Conservation (phyloP, 2,329 filamentous ascomycete species). For the Colletotrichum lini region DNA sequence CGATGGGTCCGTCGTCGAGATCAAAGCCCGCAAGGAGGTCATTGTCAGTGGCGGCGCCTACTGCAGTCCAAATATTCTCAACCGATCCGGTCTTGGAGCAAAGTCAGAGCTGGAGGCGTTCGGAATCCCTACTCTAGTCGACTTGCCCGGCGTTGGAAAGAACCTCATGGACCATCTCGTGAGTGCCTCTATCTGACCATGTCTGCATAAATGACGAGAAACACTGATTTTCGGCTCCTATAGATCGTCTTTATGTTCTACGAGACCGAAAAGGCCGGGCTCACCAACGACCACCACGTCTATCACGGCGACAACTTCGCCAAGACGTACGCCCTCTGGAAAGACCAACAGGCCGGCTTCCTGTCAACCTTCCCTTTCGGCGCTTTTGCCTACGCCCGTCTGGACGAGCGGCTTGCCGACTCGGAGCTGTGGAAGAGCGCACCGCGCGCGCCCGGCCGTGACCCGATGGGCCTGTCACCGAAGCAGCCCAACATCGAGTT, state of each 20-base stretch:
- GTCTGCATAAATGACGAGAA: neutral
- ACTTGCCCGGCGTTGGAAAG: slow-evolving; percentile 64
- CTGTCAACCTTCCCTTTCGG: slow-evolving; percentile 75
- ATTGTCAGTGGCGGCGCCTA: slow-evolving; percentile 64
- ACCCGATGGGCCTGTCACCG: slow-evolving; percentile 73
- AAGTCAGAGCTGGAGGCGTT: slow-evolving; percentile 57
- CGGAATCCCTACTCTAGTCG: slow-evolving; percentile 57
- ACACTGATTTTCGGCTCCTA: neutral
- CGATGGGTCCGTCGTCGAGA: slow-evolving; percentile 52
- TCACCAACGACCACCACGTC: slow-evolving; percentile 68
- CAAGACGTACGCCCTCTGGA: slow-evolving; percentile 68
- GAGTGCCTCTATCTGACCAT: slow-evolving; percentile 36
- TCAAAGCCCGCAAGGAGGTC: slow-evolving; percentile 56
- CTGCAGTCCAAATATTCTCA: slow-evolving; percentile 65
- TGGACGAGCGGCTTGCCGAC: slow-evolving; percentile 71
- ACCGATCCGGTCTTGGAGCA: slow-evolving; percentile 67
- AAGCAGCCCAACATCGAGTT: slow-evolving; percentile 74
- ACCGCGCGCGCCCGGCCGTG: slow-evolving; percentile 63
- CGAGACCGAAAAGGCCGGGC: slow-evolving; percentile 64
- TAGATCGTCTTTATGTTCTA: slow-evolving; percentile 73
- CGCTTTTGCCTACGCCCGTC: slow-evolving; percentile 72
- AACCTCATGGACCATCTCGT: slow-evolving; percentile 66
- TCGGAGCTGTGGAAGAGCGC: slow-evolving; percentile 69
- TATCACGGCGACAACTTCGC: slow-evolving; percentile 68
- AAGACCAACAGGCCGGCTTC: slow-evolving; percentile 70